Conservation (phyloP, 2,329 filamentous ascomycete genomes). For the Fusarium chaquense region DNA sequence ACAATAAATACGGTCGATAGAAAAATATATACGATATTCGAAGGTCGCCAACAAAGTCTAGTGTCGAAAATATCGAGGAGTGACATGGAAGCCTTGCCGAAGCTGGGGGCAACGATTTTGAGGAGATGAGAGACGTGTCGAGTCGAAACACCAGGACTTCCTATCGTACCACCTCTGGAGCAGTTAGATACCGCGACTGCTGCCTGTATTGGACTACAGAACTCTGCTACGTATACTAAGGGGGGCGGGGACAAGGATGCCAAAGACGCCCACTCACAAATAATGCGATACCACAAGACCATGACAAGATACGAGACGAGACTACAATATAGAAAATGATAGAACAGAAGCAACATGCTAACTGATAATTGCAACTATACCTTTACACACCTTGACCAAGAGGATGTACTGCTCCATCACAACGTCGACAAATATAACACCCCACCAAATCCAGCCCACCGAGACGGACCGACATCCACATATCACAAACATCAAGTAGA, state of each 20-base stretch:
- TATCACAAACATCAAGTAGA: not conserved
- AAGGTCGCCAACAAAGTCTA: fast-evolving
- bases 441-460: not conserved
- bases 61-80: not conserved
- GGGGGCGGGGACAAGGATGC: not conserved
- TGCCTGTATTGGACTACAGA: fast-evolving
- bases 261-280: no score
- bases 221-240: not conserved
- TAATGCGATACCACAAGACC: not conserved
- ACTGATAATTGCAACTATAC: no score
- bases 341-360: not conserved
- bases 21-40: fast-evolving
- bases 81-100: not conserved
- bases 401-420: not conserved
- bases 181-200: fast-evolving
- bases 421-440: not conserved
- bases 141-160: not conserved
- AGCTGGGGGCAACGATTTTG: not conserved
- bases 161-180: fast-evolving
- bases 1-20: fast-evolving
- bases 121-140: not conserved
- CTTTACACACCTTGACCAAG: not conserved
- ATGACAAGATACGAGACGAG: not conserved
- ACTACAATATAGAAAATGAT: not conserved
- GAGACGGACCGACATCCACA: not conserved